A percentile compares a stretch with the other conserved stretches of the same genome.
phyloP scores from a whole-genome alignment of 2,329 filamentous ascomycete genomes.

The Blumeria graminis region DNA sequence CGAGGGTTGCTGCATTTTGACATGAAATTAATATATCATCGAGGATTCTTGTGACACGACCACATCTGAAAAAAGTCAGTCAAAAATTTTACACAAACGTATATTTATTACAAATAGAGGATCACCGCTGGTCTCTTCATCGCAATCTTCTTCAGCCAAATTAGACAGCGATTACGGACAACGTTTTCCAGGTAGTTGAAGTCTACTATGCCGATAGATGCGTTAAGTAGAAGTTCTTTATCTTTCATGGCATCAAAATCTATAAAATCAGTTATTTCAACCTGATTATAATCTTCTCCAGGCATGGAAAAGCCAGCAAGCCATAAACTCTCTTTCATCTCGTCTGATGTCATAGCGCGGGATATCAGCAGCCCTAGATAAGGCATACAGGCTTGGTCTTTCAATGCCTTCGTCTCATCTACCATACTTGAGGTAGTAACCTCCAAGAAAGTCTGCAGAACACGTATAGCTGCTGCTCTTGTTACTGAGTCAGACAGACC shows the following conservation, averaged over 20 bases:
- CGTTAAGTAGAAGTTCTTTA: conserved; percentile 35
- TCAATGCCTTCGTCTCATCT: conserved; percentile 9
- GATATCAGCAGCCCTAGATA: conserved; percentile 37
- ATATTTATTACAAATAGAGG: conserved; percentile 27
- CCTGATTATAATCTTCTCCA: conserved; percentile 18
- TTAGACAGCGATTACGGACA: conserved; percentile 32
- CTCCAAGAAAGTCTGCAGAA: conserved; percentile 36
- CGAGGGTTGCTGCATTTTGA: conserved; percentile 33
- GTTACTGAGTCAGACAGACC: conserved; percentile 39
- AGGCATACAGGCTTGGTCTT: conserved; percentile 18
- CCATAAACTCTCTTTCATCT: conserved; percentile 38
- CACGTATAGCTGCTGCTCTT: conserved; percentile 30
- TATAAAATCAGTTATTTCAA: conserved; percentile 19
- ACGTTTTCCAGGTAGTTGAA: conserved; percentile 39
- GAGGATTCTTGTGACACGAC: conserved; percentile 30
- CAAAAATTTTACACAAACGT: too few relatives aligned
- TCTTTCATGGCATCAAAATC: conserved; percentile 27
- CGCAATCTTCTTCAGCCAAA: conserved; percentile 35
- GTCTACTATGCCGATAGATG: conserved; percentile 39
- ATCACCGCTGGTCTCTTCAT: conserved; percentile 29
- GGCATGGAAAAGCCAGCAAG: conserved; percentile 27
- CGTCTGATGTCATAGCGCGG: conserved; percentile 29
- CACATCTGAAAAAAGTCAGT: conserved; percentile 20
- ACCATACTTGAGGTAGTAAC: conserved; percentile 18
- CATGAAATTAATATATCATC: conserved; percentile 35